Percentiles rank a stretch among this genome's conserved stretches.
Conservation (phyloP, 2,329 filamentous ascomycete genomes). For the Colletotrichum sp. region DNA sequence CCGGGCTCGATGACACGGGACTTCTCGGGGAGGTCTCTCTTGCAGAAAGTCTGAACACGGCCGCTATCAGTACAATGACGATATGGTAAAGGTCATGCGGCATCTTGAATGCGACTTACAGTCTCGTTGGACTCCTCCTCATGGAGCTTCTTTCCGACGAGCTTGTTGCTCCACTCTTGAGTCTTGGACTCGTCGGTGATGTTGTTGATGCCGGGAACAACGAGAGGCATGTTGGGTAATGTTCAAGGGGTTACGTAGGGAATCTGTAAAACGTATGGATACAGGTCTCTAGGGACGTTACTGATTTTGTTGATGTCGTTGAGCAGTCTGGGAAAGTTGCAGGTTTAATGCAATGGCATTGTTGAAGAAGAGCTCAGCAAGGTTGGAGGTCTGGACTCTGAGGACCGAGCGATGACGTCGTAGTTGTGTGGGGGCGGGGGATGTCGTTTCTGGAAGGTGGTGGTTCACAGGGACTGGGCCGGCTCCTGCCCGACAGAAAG, state of each 20-base stretch:
- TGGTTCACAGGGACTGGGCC: background rate
- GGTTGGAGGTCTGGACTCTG: background rate
- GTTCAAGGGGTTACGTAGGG: background rate
- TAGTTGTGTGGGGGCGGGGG: slow-evolving; percentile 13
- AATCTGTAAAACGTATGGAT: background rate
- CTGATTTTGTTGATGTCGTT: background rate
- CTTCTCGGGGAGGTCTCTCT: slow-evolving; percentile 61
- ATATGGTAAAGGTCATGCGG: background rate
- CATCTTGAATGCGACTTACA: slow-evolving; percentile 43
- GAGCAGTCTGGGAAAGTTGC: background rate
- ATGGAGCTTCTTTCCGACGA: slow-evolving; percentile 67
- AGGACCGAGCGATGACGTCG: slow-evolving; percentile 12
- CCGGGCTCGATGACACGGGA: slow-evolving; percentile 63
- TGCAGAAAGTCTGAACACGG: slow-evolving; percentile 59
- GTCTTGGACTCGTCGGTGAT: slow-evolving; percentile 50
- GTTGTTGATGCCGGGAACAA: slow-evolving; percentile 63
- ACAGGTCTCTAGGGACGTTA: background rate
- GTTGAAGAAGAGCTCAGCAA: background rate
- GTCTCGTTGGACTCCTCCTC: slow-evolving; percentile 57
- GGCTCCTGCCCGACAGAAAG: background rate
- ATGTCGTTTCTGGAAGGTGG: background rate
- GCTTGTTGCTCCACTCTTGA: slow-evolving; percentile 65
- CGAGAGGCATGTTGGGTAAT: slow-evolving; percentile 63
- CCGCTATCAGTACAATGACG: background rate
- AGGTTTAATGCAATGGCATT: background rate